Conservation (phyloP, 1,139 yeast genomes). For the Candida tetrigidarum region DNA sequence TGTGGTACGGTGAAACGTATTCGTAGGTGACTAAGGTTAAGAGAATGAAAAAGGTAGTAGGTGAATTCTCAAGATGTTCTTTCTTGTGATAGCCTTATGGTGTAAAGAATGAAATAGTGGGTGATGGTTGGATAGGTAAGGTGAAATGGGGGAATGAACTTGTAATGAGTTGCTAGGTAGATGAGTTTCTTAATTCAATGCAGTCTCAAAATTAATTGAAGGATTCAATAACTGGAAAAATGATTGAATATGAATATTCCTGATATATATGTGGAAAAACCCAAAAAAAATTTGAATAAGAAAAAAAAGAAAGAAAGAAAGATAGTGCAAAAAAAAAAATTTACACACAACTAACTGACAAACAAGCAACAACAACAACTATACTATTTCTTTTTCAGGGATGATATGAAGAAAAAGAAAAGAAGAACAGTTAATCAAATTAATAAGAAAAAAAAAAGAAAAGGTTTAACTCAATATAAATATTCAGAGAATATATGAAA, state of each 20-base stretch:
- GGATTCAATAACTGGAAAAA: background rate
- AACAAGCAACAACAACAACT: background rate
- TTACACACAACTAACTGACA: background rate
- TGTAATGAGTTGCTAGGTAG: background rate
- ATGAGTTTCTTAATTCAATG: background rate
- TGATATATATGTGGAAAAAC: background rate
- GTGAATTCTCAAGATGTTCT: background rate
- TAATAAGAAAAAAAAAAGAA: background rate
- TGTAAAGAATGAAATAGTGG: background rate
- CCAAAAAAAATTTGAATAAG: too few relatives aligned
- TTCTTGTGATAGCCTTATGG: too few relatives aligned
- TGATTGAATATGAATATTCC: constrained; percentile 1
- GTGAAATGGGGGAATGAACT: background rate
- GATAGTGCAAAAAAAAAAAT: background rate
- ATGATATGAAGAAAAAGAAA: background rate
- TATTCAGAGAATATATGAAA: too few relatives aligned
- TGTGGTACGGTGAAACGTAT: too few relatives aligned
- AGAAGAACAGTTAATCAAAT: background rate
- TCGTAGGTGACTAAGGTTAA: too few relatives aligned
- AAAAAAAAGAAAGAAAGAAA: too few relatives aligned
- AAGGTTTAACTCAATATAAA: background rate
- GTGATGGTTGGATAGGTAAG: background rate
- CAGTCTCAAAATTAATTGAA: background rate
- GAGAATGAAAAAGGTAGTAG: background rate
- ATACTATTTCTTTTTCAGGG: background rate